Conservation (phyloP, 2,329 filamentous ascomycete species). For the Fusarium acutatum region DNA sequence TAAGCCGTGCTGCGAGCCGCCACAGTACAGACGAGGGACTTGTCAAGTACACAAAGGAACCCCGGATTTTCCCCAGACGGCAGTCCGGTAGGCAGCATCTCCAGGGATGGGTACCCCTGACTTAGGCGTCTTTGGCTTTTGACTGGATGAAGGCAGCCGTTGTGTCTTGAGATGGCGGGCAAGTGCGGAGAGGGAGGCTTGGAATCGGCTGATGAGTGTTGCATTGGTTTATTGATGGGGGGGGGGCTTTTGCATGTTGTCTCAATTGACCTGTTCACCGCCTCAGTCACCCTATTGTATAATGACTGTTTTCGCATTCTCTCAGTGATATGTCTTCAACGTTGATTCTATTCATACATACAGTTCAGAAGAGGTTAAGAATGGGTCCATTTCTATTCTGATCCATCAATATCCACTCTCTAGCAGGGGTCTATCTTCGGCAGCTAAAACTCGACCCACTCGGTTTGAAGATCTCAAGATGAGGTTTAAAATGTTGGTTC, state of each 20-base stretch:
- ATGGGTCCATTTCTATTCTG: conserved; percentile 13
- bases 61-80: conserved; percentile 32
- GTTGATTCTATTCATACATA: not conserved
- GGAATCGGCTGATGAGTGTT: conserved; percentile 32
- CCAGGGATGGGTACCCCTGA: conserved; percentile 20
- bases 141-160: conserved; percentile 9
- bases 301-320: not conserved
- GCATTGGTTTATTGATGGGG: conserved; percentile 1
- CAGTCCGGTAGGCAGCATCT: not conserved
- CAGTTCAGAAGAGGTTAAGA: not conserved
- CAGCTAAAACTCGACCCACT: conserved; percentile 17
- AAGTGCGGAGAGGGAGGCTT: conserved; percentile 19
- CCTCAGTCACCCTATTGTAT: not conserved
- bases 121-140: conserved; percentile 4
- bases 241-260: not conserved
- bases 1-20: not conserved
- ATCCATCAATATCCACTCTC: conserved; percentile 20
- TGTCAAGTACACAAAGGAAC: conserved; percentile 15
- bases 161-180: conserved; percentile 10
- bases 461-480: conserved; percentile 13
- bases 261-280: not conserved
- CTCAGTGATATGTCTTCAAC: not conserved
- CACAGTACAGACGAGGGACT: conserved; percentile 18
- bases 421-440: conserved; percentile 27
- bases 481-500: not conserved